Conservation (phyloP, 345 rosid species). For the Brassica incana region DNA sequence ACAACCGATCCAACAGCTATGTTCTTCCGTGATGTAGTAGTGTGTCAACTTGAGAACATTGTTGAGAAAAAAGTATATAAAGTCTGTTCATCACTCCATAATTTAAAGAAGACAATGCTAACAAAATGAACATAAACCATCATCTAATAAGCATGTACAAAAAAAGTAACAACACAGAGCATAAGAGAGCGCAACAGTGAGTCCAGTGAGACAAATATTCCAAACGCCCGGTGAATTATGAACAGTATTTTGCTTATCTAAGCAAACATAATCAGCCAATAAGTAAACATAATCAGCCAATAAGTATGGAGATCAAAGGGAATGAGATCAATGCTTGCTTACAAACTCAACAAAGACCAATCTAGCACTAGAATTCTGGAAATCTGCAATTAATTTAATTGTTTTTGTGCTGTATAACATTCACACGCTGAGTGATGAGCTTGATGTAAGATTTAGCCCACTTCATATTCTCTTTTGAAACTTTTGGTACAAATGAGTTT, state of each 20-base stretch:
- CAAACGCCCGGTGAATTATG: too few species aligned
- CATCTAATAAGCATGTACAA: neutral
- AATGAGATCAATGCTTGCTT: neutral
- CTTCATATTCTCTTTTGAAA: neutral
- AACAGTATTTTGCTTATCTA: too few species aligned
- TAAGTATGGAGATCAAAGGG: neutral
- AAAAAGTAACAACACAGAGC: neutral
- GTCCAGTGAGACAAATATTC: too few species aligned
- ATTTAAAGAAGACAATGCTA: neutral
- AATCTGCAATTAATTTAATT: neutral
- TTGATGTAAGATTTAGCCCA: slow-evolving; percentile 8
- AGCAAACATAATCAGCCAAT: too few species aligned
- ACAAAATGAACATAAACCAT: neutral
- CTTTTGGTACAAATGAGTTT: slow-evolving; percentile 13
- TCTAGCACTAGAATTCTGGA: neutral
- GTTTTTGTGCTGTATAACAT: neutral
- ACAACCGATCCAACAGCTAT: slow-evolving; percentile 71
- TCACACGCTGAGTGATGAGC: neutral
- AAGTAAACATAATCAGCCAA: neutral
- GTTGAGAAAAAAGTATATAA: neutral
- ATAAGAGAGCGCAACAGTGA: neutral
- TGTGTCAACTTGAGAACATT: neutral
- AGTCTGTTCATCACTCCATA: neutral
- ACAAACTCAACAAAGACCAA: neutral
- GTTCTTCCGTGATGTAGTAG: slow-evolving; percentile 54